A percentile compares a stretch with the other conserved stretches of the same genome.
Evolutionary conservation across 1,284 basidiomycete species (phyloP).

Genomic region (Naganishia sp.): DNA sequence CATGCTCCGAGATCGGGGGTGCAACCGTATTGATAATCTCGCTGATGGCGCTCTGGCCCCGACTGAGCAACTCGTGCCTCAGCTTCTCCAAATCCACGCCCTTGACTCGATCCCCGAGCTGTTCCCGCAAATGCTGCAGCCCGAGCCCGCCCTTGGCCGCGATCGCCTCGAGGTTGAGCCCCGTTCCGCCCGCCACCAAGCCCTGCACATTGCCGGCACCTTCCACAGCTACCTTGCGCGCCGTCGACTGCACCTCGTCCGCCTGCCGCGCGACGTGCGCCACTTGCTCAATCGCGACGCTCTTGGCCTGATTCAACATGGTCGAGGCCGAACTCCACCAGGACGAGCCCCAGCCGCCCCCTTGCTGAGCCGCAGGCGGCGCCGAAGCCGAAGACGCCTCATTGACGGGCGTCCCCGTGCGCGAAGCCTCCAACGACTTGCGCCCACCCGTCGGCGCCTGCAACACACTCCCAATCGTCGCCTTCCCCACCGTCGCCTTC

Average conservation of each 20-base stretch:
- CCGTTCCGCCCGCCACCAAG: neutral
- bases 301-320: slow-evolving; percentile 41
- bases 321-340: slow-evolving; percentile 75
- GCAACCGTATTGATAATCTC: slow-evolving; percentile 95
- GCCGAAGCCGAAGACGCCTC: neutral
- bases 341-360: slow-evolving; percentile 55
- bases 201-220: slow-evolving; percentile 64
- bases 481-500: neutral
- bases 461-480: slow-evolving; percentile 30
- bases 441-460: slow-evolving; percentile 26
- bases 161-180: slow-evolving; percentile 42
- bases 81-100: slow-evolving; percentile 80
- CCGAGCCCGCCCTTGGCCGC: slow-evolving; percentile 33
- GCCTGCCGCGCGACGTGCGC: slow-evolving; percentile 60
- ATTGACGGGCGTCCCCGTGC: slow-evolving; percentile 27
- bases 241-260: slow-evolving; percentile 81
- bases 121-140: slow-evolving; percentile 39
- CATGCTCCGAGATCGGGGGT: slow-evolving; percentile 95
- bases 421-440: slow-evolving; percentile 24
- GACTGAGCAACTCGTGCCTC: slow-evolving; percentile 55
- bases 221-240: slow-evolving; percentile 59
- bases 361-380: slow-evolving; percentile 7
- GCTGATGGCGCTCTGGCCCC: slow-evolving; percentile 64
- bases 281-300: slow-evolving; percentile 82
- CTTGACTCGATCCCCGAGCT: slow-evolving; percentile 64